phyloP scores from a whole-genome alignment of 169 alveolate genomes.

The Neospora caninum region DNA sequence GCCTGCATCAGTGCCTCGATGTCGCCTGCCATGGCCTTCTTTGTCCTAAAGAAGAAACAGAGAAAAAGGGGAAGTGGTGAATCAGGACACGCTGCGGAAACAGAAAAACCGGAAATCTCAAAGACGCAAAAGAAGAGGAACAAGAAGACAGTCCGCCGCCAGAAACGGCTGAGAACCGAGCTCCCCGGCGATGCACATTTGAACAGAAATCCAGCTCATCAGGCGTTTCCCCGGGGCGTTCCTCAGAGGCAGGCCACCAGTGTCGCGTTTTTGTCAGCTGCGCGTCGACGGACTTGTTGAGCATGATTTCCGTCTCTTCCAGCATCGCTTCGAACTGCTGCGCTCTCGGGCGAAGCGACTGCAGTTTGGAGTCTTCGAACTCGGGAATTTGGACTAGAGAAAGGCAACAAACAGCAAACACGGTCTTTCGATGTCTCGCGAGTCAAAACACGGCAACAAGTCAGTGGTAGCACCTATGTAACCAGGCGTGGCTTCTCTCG shows the following conservation, averaged over 20 bases:
- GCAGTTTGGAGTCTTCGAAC: conserved; percentile 62
- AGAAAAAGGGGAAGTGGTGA: neutral
- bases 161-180: too few relatives aligned
- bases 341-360: conserved; percentile 53
- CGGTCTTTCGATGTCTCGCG: neutral
- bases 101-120: neutral
- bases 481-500: too few relatives aligned
- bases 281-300: conserved; percentile 29
- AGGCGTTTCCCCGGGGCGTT: too few relatives aligned
- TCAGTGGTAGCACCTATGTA: too few relatives aligned
- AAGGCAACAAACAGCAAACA: neutral
- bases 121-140: too few relatives aligned
- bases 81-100: neutral
- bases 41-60: conserved; percentile 51
- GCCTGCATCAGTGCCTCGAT: conserved; percentile 52
- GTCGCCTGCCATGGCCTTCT: conserved; percentile 67
- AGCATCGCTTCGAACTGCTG: conserved; percentile 61
- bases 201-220: too few relatives aligned
- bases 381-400: conserved; percentile 48
- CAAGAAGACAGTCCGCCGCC: too few relatives aligned
- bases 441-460: too few relatives aligned
- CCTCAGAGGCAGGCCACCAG: too few relatives aligned
- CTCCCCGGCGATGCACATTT: too few relatives aligned
- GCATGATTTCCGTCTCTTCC: conserved; percentile 67
- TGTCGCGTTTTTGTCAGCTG: too few relatives aligned